Evolutionary conservation across 2,329 filamentous ascomycete genomes (phyloP).

Genomic region (Venturia carpophila): DNA sequence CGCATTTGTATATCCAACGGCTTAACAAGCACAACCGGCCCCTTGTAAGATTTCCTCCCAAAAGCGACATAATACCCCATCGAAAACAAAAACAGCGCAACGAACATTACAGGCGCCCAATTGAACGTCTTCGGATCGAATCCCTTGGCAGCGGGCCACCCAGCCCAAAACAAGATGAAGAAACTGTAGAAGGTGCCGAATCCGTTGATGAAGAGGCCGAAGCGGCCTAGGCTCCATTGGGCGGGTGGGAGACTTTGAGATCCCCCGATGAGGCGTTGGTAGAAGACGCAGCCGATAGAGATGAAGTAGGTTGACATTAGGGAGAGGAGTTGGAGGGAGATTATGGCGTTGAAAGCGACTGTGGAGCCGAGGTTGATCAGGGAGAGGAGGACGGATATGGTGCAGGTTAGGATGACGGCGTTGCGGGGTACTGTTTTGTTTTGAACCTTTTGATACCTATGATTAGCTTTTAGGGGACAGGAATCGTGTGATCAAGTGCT

Average conservation of each 20-base stretch:
- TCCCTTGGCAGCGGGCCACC: slow-evolving; percentile 27
- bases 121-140: slow-evolving; percentile 21
- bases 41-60: slow-evolving; percentile 15
- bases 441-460: slow-evolving; percentile 16
- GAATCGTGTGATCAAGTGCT: no score
- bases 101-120: slow-evolving; percentile 21
- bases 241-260: slow-evolving; percentile 25
- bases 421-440: slow-evolving; percentile 22
- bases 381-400: slow-evolving; percentile 29
- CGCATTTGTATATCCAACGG: background rate
- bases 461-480: no score
- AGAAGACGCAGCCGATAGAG: slow-evolving; percentile 27
- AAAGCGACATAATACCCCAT: slow-evolving; percentile 16
- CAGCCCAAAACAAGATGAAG: slow-evolving; percentile 33
- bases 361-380: slow-evolving; percentile 37
- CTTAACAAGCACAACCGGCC: slow-evolving; percentile 19
- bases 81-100: slow-evolving; percentile 17
- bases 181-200: slow-evolving; percentile 30
- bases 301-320: slow-evolving; percentile 29
- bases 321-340: slow-evolving; percentile 28
- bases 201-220: slow-evolving; percentile 32
- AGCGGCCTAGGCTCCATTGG: slow-evolving; percentile 33
- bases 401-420: slow-evolving; percentile 26
- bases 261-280: slow-evolving; percentile 23
- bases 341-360: slow-evolving; percentile 35